Evolutionary conservation across 2,329 filamentous ascomycete genomes (phyloP).

Genomic region (Aspergillus awamori): DNA sequence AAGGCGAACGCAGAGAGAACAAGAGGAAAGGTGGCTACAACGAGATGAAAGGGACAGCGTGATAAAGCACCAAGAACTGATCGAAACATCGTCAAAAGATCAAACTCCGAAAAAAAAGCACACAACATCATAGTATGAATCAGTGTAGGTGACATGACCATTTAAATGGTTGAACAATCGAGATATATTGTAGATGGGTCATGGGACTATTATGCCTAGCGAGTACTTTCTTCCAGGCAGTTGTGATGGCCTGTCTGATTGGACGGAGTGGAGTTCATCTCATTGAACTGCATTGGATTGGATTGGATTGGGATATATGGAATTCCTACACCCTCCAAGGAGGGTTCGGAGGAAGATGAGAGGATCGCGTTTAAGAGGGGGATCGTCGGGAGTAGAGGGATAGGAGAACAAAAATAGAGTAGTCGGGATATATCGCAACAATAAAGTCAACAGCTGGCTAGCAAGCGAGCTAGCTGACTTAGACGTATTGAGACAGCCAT

Average conservation of each 20-base stretch:
- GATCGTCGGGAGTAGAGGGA: background rate
- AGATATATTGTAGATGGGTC: background rate
- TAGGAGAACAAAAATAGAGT: background rate
- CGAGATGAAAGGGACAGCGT: no score
- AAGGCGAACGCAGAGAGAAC: no score
- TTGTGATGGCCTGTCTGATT: background rate
- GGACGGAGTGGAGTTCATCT: background rate
- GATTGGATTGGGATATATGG: background rate
- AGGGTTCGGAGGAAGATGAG: background rate
- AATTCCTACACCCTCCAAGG: background rate
- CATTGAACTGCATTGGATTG: background rate
- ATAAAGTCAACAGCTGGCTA: background rate
- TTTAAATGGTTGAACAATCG: background rate
- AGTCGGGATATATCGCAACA: slow-evolving; percentile 4
- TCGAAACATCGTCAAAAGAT: no score
- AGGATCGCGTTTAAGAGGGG: background rate
- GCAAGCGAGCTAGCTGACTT: slow-evolving; percentile 39
- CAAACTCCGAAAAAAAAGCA: no score
- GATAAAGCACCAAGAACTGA: no score
- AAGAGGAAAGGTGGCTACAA: no score
- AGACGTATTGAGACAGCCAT: slow-evolving; percentile 92
- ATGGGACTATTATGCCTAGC: background rate
- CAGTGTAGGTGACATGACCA: no score
- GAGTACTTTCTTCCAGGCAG: background rate
- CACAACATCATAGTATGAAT: background rate